Base-by-base conservation (phyloP, 2,329 filamentous ascomycete species). In the Thelonectria blattea region DNA sequence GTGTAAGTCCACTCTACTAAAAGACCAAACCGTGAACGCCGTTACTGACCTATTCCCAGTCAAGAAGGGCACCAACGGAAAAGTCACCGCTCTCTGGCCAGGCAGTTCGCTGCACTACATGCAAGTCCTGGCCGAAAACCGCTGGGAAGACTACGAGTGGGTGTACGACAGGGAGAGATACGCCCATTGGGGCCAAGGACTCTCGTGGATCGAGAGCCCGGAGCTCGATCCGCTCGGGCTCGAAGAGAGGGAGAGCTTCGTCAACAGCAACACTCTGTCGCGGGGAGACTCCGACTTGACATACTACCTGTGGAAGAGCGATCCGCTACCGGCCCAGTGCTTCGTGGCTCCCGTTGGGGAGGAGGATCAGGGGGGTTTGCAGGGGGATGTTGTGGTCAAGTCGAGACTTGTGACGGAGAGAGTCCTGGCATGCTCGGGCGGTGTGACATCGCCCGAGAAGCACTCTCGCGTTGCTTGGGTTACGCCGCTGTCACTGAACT, bases 21-120 rank as follows among this genome's bases (percentile, higher is more conserved):
- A 3, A 9, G 22, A 20, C 2, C 8, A 14, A n/a, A 37, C 3
- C 9, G 6, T 7, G 5, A 42, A 12, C 3, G 5, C 6, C 3
- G 8, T 58, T 14, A 27, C 61, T 58, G 2, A 59, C 11, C 6
- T 2, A 10, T 15, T 47, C 2, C 18, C 6, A 68, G 63, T 65
- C 50, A 67, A 67, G 17, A 48, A 56, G 55, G 73, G 74, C 22
- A 68, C 72, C 12, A 72, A 79, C 27, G 79, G 78, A 39, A 69
- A 76, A 49, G 75, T 82, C 41, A 75, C 76, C 6, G 78, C 77
- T 6, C 65, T 77, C 15, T 80, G 77, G 66, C 74, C 76, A 10
- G 79, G 79, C n/a, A 75, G 71, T n/a, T 76, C 77, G 2, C 71
- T 83, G 11, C 80, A 82, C 64, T 81, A 79, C 60, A 78, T 81